Conservation (phyloP, 2,329 filamentous ascomycete species). For the Pyrenophora graminea region DNA sequence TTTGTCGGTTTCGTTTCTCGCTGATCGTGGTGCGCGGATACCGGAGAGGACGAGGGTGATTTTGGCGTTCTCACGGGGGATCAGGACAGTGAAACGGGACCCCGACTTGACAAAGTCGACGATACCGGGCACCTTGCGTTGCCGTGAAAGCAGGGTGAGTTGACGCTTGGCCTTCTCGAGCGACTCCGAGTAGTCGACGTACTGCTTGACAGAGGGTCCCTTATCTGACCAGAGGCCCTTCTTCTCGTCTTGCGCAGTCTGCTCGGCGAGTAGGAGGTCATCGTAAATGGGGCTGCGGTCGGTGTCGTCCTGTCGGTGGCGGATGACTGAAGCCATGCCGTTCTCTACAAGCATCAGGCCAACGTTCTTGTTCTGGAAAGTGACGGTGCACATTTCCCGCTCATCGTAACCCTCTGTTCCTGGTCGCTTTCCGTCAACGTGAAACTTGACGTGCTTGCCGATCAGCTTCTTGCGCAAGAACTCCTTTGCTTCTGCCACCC, state of each 20-base stretch:
- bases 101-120: conserved; percentile 99
- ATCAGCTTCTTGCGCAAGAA: conserved; percentile 92
- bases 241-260: conserved; percentile 78
- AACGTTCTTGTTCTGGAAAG: conserved; percentile 82
- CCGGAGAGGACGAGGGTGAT: conserved; percentile 92
- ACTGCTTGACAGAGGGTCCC: conserved; percentile 78
- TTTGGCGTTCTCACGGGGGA: conserved; percentile 92
- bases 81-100: conserved; percentile 87
- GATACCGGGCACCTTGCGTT: conserved; percentile 89
- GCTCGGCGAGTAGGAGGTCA: conserved; percentile 78
- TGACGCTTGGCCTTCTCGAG: conserved; percentile 96
- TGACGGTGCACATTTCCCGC: conserved; percentile 89
- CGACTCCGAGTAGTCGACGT: conserved; percentile 87
- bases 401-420: conserved; percentile 90
- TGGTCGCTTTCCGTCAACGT: conserved; percentile 86
- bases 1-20: conserved; percentile 76
- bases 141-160: conserved; percentile 81
- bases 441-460: conserved; percentile 90
- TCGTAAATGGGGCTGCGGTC: conserved; percentile 95
- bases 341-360: conserved; percentile 85
- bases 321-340: conserved; percentile 90
- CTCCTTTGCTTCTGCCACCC: conserved; percentile 92
- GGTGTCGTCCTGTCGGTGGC: conserved; percentile 91
- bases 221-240: conserved; percentile 97
- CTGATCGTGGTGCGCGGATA: conserved; percentile 86